A percentile compares a stretch with the other conserved stretches of the same genome.
phyloP scores from a whole-genome alignment of 164 flowering plant genomes.

The Vitis cinerea region DNA sequence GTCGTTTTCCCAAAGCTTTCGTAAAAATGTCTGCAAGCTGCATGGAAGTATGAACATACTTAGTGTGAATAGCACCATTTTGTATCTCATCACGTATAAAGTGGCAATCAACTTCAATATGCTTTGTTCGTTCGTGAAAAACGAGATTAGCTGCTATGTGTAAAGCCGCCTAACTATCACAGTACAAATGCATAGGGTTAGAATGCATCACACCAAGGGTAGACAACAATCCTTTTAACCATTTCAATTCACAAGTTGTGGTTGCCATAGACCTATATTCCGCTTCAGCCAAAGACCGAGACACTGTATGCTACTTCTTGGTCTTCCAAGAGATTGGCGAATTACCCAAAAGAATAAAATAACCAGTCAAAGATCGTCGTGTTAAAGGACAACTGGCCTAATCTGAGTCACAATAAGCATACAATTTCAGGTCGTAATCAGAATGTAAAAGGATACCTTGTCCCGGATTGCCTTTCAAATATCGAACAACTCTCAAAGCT shows the following conservation, averaged over 20 bases:
- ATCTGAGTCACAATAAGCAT: slow-evolving; percentile 3
- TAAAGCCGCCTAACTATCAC: slow-evolving; percentile 4
- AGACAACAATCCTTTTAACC: not conserved
- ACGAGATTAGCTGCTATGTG: not conserved
- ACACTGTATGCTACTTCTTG: slow-evolving; percentile 9
- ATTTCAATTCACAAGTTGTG: slow-evolving; percentile 2
- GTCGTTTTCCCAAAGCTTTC: not conserved
- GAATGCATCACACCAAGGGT: not conserved
- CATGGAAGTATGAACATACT: not conserved
- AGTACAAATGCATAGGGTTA: not conserved
- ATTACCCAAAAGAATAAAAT: not conserved
- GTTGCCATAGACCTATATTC: slow-evolving; percentile 5
- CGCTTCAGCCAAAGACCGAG: slow-evolving; percentile 8
- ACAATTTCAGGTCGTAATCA: not conserved
- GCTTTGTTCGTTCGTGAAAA: slow-evolving; percentile 1
- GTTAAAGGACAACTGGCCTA: slow-evolving; percentile 3
- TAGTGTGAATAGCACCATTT: not conserved
- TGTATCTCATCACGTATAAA: not conserved
- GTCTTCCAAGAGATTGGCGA: slow-evolving; percentile 7
- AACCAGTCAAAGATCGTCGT: slow-evolving; percentile 5
- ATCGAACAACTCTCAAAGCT: not conserved
- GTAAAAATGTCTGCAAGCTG: slow-evolving; percentile 1
- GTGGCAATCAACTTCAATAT: not conserved
- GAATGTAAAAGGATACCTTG: not conserved
- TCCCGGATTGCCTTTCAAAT: not conserved